phyloP scores from a whole-genome alignment of 176 grass and related monocot species.

The Oryza glaberrima region DNA sequence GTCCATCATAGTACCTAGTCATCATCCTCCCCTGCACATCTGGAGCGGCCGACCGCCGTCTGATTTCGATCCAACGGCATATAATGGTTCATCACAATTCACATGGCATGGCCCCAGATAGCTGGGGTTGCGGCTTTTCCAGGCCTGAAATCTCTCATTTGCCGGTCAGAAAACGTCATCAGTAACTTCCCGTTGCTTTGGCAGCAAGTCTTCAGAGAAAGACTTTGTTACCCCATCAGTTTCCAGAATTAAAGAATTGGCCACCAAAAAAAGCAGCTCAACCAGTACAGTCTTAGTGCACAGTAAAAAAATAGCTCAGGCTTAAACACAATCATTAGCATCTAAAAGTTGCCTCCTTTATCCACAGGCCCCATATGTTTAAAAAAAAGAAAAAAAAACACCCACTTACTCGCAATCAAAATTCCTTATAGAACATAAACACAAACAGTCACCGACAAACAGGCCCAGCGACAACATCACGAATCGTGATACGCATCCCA shows the following conservation, averaged over 20 bases:
- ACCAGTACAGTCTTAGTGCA: background rate
- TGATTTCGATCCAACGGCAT: background rate
- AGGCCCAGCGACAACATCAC: background rate
- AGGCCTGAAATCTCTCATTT: background rate
- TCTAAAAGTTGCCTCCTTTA: background rate
- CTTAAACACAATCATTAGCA: conserved; percentile 14
- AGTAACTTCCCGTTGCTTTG: conserved; percentile 32
- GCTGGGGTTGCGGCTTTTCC: conserved; percentile 5
- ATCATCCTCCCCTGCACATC: background rate
- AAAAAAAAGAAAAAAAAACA: background rate
- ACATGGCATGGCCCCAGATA: background rate
- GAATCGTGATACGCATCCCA: background rate
- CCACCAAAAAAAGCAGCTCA: background rate
- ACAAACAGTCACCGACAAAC: background rate
- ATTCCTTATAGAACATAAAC: background rate
- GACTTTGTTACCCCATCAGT: background rate
- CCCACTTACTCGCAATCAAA: background rate
- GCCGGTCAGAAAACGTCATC: background rate
- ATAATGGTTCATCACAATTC: background rate
- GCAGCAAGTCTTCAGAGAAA: conserved; percentile 9
- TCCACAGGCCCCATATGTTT: background rate
- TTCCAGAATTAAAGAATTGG: background rate
- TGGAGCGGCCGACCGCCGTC: background rate
- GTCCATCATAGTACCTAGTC: background rate
- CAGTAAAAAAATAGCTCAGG: background rate